Evolutionary conservation across 2,329 filamentous ascomycete genomes (phyloP), one percentile per base, ranked within the genome.

Genomic region (Graphiopsis chlorocephala): DNA sequence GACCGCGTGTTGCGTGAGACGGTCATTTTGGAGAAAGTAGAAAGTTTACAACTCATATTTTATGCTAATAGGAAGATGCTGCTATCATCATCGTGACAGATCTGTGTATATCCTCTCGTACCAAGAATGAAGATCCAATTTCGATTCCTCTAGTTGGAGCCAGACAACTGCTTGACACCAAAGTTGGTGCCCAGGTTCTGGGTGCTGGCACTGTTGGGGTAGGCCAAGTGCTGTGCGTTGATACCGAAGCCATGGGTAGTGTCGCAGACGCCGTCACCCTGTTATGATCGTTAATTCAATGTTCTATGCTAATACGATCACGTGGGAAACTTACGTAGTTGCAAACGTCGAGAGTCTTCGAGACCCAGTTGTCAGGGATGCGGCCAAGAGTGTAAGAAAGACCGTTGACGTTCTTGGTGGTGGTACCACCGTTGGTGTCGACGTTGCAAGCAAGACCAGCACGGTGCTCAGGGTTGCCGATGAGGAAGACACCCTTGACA

Each of bases 231-330:
- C 67, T 70, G 68, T 12, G 65, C 61, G 17, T 74, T 76, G 52
- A 78, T 76, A 1, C 75, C 75, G 31, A 15, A 28, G 1, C 74
- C 75, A 56, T 77, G 65, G 3, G 69, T 72, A 29, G 75, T 76
- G 53, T 77, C 76, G 65, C 76, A 78, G 3, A 78, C 74, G 35
- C 74, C 75, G 65, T 78, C 76, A 12, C 74, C 75, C 73, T 77
- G 31, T 10, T 3, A 15, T 42, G 23, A 15, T 31, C 1, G 25
- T 55, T 28, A 58, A 35, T 42, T 20, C 6, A 20, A 35, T 28
- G 4, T 8, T 25, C 8, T 7, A 20, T 12, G 2, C 11, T 29
- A 47, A 60, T 25, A 62, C 12, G 25, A 29, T 15, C 1, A 12
- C 25, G 7, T 11, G 4, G 53, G 0, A 11, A 11, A 71, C 73